Evolutionary conservation across 768 basidiomycete genomes (phyloP).

Genomic region (Leccinum variicolor): DNA sequence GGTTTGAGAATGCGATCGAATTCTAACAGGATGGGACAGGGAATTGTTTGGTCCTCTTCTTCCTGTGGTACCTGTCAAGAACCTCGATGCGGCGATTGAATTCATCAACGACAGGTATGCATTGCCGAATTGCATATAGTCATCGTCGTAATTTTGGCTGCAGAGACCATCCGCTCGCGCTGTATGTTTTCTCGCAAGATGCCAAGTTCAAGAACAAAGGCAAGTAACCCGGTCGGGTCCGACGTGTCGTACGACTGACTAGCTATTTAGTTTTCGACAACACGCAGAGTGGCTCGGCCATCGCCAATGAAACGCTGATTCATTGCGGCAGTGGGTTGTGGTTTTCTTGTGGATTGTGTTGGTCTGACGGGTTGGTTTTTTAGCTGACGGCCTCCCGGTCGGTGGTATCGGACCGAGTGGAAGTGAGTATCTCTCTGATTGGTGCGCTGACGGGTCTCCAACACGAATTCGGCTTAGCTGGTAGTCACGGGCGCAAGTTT

Average conservation of each 20-base stretch:
- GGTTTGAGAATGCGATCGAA: not conserved
- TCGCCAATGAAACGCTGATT: constrained; percentile 71
- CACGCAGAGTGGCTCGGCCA: constrained; percentile 70
- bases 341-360: not conserved
- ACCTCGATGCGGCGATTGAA: constrained; percentile 67
- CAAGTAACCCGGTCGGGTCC: constrained; percentile 25
- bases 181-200: constrained; percentile 75
- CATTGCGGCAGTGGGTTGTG: constrained; percentile 48
- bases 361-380: not conserved
- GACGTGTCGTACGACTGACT: not conserved
- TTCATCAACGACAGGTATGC: constrained; percentile 60
- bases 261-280: constrained; percentile 53
- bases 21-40: constrained; percentile 33
- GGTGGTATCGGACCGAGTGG: constrained; percentile 73
- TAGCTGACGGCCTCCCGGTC: constrained; percentile 65
- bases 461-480: constrained; percentile 38
- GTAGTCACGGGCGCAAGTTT: constrained; percentile 70
- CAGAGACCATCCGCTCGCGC: constrained; percentile 70
- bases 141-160: not conserved
- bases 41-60: constrained; percentile 86
- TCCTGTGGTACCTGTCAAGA: constrained; percentile 67
- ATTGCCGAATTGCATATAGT: not conserved
- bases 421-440: constrained; percentile 44
- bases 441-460: not conserved
- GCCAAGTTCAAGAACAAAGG: constrained; percentile 61